Percentiles rank a stretch among this genome's conserved stretches.
phyloP scores from a whole-genome alignment of 176 grass and related monocot genomes.

The Oropetium thomaeum region DNA sequence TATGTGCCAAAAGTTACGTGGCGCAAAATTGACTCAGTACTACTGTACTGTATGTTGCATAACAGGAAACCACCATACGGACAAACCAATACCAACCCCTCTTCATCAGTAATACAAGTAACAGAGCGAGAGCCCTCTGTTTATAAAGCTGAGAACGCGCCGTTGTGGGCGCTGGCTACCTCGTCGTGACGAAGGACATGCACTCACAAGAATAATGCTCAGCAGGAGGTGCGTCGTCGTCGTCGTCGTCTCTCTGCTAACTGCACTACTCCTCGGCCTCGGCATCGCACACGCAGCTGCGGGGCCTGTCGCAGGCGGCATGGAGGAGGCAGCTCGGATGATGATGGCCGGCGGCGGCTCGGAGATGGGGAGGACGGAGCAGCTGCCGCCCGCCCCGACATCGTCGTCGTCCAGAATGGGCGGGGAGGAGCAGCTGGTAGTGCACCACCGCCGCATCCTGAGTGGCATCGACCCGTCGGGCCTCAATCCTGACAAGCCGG shows the following conservation, averaged over 20 bases:
- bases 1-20: not conserved
- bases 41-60: not conserved
- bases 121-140: not conserved
- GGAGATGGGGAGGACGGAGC: too few relatives aligned
- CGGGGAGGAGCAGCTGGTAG: not conserved
- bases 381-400: too few relatives aligned
- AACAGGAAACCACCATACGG: not conserved
- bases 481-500: not conserved
- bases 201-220: too few relatives aligned
- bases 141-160: not conserved
- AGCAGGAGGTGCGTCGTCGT: too few relatives aligned
- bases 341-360: too few relatives aligned
- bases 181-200: too few relatives aligned
- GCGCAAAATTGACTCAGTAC: not conserved
- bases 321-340: too few relatives aligned
- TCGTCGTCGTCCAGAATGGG: too few relatives aligned
- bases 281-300: not conserved
- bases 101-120: not conserved
- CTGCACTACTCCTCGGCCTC: not conserved
- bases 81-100: conserved; percentile 4
- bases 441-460: conserved; percentile 43
- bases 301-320: not conserved
- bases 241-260: not conserved
- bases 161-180: too few relatives aligned
- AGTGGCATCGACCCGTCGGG: not conserved